These are phyloP conservation scores for Alternaria conjuncta DNA, from an alignment of 2,329 filamentous ascomycete species.

Conservation along the genomic window DNA sequence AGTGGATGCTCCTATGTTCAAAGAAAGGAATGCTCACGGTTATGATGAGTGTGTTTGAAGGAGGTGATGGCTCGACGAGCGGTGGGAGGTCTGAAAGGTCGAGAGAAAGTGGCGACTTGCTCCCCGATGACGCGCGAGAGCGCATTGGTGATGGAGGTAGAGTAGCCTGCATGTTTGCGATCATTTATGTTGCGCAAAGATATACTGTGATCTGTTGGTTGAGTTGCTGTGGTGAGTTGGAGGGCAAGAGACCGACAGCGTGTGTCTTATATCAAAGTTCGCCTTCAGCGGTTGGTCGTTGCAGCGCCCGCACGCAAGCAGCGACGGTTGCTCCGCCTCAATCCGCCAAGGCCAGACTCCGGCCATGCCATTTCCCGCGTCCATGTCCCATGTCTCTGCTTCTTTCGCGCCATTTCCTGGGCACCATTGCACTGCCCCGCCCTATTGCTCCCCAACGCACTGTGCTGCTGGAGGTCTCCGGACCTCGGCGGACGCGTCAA, in stretches of 20 bases:
- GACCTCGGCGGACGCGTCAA: slow-evolving; percentile 33
- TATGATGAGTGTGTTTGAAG: slow-evolving; percentile 83
- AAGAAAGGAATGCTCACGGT: slow-evolving; percentile 55
- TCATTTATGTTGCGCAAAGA: slow-evolving; percentile 19
- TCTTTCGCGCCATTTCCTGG: slow-evolving; percentile 25
- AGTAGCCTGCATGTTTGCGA: slow-evolving; percentile 37
- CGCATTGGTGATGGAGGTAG: slow-evolving; percentile 39
- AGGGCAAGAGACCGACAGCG: slow-evolving; percentile 14
- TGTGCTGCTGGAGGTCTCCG: slow-evolving; percentile 19
- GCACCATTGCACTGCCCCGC: slow-evolving; percentile 38
- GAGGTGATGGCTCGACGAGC: slow-evolving; percentile 72
- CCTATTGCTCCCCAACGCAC: slow-evolving; percentile 25
- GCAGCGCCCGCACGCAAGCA: slow-evolving; percentile 32
- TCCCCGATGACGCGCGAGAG: slow-evolving; percentile 45
- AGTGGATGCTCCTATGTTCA: slow-evolving; percentile 3
- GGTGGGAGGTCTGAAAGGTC: slow-evolving; percentile 77
- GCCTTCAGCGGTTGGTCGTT: slow-evolving; percentile 21
- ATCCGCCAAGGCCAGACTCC: slow-evolving; percentile 21
- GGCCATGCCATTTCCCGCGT: slow-evolving; percentile 18
- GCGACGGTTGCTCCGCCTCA: slow-evolving; percentile 21
- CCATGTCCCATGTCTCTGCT: slow-evolving; percentile 19
- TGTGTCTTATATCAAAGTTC: slow-evolving; percentile 35
- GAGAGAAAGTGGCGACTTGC: slow-evolving; percentile 65
- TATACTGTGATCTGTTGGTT: slow-evolving; percentile 8
- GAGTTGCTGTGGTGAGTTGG: slow-evolving; percentile 21